These are phyloP conservation scores for Ustanciosporium gigantosporum DNA, from an alignment of 1,284 basidiomycete genomes.

Conservation along the genomic window DNA sequence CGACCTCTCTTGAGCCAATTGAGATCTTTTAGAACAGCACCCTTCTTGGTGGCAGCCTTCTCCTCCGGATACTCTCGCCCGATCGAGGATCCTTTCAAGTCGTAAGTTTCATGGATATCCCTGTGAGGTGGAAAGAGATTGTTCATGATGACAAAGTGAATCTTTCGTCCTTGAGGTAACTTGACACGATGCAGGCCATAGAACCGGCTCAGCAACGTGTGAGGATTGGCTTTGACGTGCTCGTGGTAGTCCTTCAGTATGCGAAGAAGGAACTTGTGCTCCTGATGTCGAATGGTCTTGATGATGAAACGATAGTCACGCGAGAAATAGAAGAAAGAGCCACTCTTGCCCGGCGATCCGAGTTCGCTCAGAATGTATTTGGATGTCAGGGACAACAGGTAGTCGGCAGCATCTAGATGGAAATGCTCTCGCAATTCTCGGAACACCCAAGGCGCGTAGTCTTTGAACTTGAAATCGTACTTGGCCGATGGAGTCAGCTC, in stretches of 20 bases:
- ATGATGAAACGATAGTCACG: slow-evolving; percentile 99
- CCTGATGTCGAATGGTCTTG: slow-evolving; percentile 93
- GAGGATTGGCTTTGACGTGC: slow-evolving; percentile 87
- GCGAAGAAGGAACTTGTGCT: slow-evolving; percentile 87
- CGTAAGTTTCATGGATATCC: slow-evolving; percentile 96
- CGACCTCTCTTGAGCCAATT: slow-evolving; percentile 89
- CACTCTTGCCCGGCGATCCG: slow-evolving; percentile 97
- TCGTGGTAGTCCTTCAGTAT: slow-evolving; percentile 85
- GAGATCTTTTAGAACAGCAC: slow-evolving; percentile 89
- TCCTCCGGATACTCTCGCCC: slow-evolving; percentile 87
- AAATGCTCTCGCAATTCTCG: slow-evolving; percentile 91
- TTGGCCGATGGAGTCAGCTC: slow-evolving; percentile 94
- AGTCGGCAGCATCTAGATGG: slow-evolving; percentile 93
- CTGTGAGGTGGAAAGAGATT: slow-evolving; percentile 97
- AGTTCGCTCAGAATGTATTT: slow-evolving; percentile 98
- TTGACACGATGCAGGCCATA: slow-evolving; percentile 97
- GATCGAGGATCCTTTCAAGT: slow-evolving; percentile 91
- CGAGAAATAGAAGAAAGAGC: slow-evolving; percentile 99
- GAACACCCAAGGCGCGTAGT: slow-evolving; percentile 98
- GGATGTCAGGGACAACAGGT: slow-evolving; percentile 89
- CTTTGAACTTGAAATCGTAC: slow-evolving; percentile 99
- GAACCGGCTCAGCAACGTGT: slow-evolving; percentile 89
- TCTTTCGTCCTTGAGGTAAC: slow-evolving; percentile 87
- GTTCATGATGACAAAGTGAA: slow-evolving; percentile 99
- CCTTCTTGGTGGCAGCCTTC: slow-evolving; percentile 75